A percentile compares a stretch with the other conserved stretches of the same genome.
phyloP scores from a whole-genome alignment of 352 stramenopile genomes.

The Pythium phragmiticola region DNA sequence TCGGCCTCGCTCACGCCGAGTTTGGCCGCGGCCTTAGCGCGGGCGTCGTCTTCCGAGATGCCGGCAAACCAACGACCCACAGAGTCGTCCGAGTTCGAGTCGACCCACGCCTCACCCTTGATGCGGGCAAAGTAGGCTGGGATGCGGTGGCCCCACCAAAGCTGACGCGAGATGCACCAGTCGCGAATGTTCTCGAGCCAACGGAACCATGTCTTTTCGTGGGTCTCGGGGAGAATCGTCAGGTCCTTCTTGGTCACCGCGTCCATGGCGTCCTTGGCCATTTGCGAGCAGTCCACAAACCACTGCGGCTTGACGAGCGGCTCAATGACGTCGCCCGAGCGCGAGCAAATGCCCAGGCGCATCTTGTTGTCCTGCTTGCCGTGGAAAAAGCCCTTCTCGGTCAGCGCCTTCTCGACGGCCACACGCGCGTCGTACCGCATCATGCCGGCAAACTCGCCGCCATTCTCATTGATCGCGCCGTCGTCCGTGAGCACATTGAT shows the following conservation, averaged over 20 bases:
- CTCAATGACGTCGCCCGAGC: conserved; percentile 99
- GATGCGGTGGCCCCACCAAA: conserved; percentile 99
- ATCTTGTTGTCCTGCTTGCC: conserved; percentile 99
- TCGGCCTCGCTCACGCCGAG: conserved; percentile 54
- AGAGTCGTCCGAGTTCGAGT: conserved; percentile 68
- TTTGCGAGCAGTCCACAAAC: conserved; percentile 90
- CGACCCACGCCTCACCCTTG: conserved; percentile 67
- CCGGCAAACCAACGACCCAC: conserved; percentile 74
- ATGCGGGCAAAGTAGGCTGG: conserved; percentile 97
- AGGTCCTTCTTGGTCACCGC: conserved; percentile 84
- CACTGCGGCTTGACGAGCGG: conserved; percentile 99
- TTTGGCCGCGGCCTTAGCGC: conserved; percentile 78
- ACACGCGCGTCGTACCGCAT: conserved; percentile 91
- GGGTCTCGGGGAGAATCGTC: conserved; percentile 71
- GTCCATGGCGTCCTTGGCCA: conserved; percentile 83
- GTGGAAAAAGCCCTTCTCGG: conserved; percentile 93
- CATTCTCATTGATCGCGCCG: conserved; percentile 95
- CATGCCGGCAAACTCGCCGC: conserved; percentile 81
- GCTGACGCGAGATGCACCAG: conserved; percentile 99
- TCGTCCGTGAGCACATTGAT: conserved; percentile 97
- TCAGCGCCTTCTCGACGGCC: conserved; percentile 89
- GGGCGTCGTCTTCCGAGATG: conserved; percentile 84
- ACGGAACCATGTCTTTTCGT: conserved; percentile 96
- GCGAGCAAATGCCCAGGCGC: conserved; percentile 96
- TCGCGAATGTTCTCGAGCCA: conserved; percentile 99